Percentiles rank a stretch among this genome's conserved stretches.
phyloP scores from a whole-genome alignment of 768 basidiomycete species.

The Mycena galericulata region DNA sequence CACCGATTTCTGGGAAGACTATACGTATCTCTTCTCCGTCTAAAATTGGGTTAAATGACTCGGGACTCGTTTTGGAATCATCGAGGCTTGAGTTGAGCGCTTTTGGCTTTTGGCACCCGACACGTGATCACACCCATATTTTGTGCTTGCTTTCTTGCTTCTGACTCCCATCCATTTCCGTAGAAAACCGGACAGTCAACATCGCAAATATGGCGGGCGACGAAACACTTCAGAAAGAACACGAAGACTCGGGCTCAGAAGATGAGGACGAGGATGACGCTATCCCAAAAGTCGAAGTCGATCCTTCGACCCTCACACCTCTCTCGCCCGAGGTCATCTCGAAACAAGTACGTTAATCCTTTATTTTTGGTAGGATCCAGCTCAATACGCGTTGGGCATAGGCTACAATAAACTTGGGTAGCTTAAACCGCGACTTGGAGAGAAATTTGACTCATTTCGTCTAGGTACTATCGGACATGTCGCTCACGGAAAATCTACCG shows the following conservation, averaged over 20 bases:
- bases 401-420: conserved; percentile 96
- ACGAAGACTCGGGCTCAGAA: conserved; percentile 79
- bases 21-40: too few species aligned
- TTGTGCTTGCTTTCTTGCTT: too few species aligned
- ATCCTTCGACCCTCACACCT: conserved; percentile 85
- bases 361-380: neutral
- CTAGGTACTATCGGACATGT: conserved; percentile 98
- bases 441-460: conserved; percentile 14
- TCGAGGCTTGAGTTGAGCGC: too few species aligned
- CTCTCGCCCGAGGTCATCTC: conserved; percentile 92
- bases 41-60: too few species aligned
- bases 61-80: too few species aligned
- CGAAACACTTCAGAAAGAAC: conserved; percentile 72
- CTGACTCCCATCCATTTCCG: neutral
- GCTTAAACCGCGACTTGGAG: conserved; percentile 27
- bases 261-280: conserved; percentile 66
- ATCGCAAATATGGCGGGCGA: conserved; percentile 68
- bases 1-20: too few species aligned
- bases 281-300: conserved; percentile 79
- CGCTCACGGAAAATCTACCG: conserved; percentile 96
- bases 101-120: too few species aligned
- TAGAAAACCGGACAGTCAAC: neutral
- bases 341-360: conserved; percentile 76
- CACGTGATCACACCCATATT: too few species aligned
- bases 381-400: conserved; percentile 44